Conservation (phyloP, 805 yeast genomes). For the Candida glaebosa region DNA sequence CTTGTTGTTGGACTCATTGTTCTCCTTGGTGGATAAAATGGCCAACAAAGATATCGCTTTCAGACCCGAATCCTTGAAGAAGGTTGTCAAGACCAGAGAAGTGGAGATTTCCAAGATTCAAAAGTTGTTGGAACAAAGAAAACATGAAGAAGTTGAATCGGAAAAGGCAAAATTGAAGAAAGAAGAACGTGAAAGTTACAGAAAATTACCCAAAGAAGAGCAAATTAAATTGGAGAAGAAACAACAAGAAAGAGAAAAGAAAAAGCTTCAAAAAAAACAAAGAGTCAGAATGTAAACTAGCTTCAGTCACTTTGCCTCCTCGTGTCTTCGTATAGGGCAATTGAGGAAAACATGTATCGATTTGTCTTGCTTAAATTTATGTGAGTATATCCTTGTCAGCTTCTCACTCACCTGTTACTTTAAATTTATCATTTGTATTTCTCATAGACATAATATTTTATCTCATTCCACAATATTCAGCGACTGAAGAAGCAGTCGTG, state of each 20-base stretch:
- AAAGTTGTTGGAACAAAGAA: slow-evolving; percentile 61
- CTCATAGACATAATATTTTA: too few species aligned
- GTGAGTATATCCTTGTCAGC: too few species aligned
- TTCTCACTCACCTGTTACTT: too few species aligned
- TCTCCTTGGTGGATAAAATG: slow-evolving; percentile 57
- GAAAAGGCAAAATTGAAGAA: slow-evolving; percentile 69
- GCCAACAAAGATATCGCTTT: slow-evolving; percentile 49
- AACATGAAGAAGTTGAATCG: slow-evolving; percentile 65
- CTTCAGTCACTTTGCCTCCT: background rate
- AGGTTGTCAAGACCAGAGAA: slow-evolving; percentile 74
- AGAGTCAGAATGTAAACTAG: slow-evolving; percentile 33
- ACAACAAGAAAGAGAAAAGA: slow-evolving; percentile 76
- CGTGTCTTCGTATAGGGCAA: background rate
- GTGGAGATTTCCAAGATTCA: slow-evolving; percentile 65
- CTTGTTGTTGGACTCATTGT: slow-evolving; percentile 50
- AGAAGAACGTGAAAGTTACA: slow-evolving; percentile 55
- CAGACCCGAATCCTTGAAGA: slow-evolving; percentile 73
- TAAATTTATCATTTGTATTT: too few species aligned
- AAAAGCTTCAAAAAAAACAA: slow-evolving; percentile 66
- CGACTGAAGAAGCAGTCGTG: too few species aligned
- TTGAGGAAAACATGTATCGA: too few species aligned
- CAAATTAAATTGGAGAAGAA: slow-evolving; percentile 76
- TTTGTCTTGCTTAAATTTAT: too few species aligned
- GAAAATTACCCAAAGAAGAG: slow-evolving; percentile 66
- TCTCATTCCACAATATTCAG: too few species aligned